phyloP scores from a whole-genome alignment of 1,284 basidiomycete genomes.

The Amylostereum areolatum region DNA sequence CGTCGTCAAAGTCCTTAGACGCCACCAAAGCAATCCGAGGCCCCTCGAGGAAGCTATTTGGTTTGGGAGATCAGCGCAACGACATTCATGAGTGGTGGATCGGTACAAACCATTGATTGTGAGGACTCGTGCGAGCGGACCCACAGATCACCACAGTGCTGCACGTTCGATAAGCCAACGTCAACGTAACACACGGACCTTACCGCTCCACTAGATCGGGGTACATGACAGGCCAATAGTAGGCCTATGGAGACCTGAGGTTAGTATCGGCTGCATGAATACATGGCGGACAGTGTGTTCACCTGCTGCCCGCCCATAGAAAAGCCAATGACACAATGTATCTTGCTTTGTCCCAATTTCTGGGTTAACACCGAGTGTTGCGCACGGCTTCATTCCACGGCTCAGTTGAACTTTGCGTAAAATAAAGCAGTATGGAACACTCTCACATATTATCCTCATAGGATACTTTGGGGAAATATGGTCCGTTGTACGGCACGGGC shows the following conservation, averaged over 20 bases:
- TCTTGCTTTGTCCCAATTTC: constrained; percentile 40
- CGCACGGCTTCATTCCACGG: constrained; percentile 44
- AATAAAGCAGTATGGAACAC: no score
- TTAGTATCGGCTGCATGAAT: background rate
- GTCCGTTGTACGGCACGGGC: constrained; percentile 34
- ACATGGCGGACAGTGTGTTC: background rate
- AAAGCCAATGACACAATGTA: constrained; percentile 49
- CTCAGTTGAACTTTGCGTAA: no score
- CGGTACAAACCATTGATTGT: constrained; percentile 46
- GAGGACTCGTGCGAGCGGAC: constrained; percentile 54
- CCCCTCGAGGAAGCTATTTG: constrained; percentile 50
- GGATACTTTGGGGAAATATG: constrained; percentile 33
- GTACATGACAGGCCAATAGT: constrained; percentile 56
- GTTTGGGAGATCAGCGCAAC: background rate
- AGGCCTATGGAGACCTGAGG: constrained; percentile 34
- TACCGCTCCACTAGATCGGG: constrained; percentile 52
- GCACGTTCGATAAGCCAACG: background rate
- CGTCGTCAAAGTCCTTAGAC: constrained; percentile 53
- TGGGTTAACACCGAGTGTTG: constrained; percentile 50
- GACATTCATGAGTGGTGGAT: background rate
- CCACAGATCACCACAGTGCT: constrained; percentile 50
- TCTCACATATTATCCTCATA: constrained; percentile 57
- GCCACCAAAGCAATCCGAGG: constrained; percentile 48
- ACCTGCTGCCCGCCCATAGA: constrained; percentile 62
- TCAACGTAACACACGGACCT: background rate